phyloP scores from a whole-genome alignment of 2,329 filamentous ascomycete genomes.

The Trichoderma koningiopsis region DNA sequence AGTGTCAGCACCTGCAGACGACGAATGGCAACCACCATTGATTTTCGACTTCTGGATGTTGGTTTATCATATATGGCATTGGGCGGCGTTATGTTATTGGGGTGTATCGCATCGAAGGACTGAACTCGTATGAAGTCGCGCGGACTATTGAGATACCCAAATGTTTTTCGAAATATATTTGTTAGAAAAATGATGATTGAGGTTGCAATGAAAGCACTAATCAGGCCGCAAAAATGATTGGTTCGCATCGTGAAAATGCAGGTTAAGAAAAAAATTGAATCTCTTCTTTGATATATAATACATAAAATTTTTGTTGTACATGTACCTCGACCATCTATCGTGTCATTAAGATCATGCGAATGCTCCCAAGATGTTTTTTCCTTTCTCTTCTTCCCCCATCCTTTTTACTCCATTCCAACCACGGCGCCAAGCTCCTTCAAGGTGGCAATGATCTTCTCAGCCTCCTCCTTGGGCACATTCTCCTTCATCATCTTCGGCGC shows the following conservation, averaged over 20 bases:
- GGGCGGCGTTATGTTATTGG: conserved; percentile 36
- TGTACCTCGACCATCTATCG: conserved; percentile 40
- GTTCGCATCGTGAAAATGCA: not conserved
- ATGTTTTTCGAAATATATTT: conserved; percentile 9
- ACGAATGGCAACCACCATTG: conserved; percentile 38
- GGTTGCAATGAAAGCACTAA: not conserved
- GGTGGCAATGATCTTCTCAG: conserved; percentile 94
- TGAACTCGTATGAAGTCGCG: not conserved
- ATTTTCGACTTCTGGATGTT: not conserved
- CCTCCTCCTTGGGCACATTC: conserved; percentile 96
- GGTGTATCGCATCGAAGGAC: not conserved
- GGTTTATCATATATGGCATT: conserved; percentile 27
- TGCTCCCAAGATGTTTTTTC: not conserved
- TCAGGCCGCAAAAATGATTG: conserved; percentile 8
- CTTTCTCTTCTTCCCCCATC: not conserved
- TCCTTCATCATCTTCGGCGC: conserved; percentile 99
- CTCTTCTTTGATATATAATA: conserved; percentile 41
- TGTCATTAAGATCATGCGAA: conserved; percentile 33
- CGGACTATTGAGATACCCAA: conserved; percentile 37
- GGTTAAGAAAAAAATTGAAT: conserved; percentile 27
- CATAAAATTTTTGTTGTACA: conserved; percentile 46
- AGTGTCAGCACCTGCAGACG: conserved; percentile 44
- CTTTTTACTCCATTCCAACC: conserved; percentile 81
- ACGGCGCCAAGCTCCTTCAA: conserved; percentile 92
- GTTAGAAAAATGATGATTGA: not conserved